A percentile compares a stretch with the other conserved stretches of the same genome.
Evolutionary conservation across 2,329 filamentous ascomycete genomes (phyloP).

Genomic region (Cladosporium phlei): DNA sequence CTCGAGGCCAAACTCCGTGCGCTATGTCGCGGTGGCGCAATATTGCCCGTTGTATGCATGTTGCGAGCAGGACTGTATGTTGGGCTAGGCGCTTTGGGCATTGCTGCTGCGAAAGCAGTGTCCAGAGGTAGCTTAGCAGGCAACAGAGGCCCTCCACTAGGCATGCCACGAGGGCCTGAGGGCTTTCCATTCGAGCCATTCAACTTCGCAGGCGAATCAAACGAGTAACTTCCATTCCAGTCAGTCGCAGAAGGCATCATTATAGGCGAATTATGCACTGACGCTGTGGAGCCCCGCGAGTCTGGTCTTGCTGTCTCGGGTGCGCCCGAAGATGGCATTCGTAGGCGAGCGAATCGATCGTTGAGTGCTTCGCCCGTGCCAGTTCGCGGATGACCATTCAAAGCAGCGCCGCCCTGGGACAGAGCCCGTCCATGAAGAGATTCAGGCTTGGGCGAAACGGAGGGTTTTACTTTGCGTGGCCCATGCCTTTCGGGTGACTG

Average conservation of each 20-base stretch:
- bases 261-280: slow-evolving; percentile 28
- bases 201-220: slow-evolving; percentile 18
- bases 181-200: slow-evolving; percentile 25
- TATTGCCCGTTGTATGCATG: slow-evolving; percentile 60
- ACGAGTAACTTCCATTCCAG: slow-evolving; percentile 25
- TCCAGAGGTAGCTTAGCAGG: slow-evolving; percentile 47
- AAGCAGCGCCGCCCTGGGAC: slow-evolving; percentile 25
- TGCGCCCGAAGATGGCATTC: slow-evolving; percentile 16
- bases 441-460: slow-evolving; percentile 57
- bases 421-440: slow-evolving; percentile 60
- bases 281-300: slow-evolving; percentile 26
- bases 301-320: slow-evolving; percentile 20
- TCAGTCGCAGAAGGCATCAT: slow-evolving; percentile 41
- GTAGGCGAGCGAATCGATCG: slow-evolving; percentile 31
- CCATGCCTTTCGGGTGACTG: slow-evolving; percentile 10
- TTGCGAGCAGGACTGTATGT: slow-evolving; percentile 76
- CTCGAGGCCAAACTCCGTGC: slow-evolving; percentile 58
- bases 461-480: slow-evolving; percentile 25
- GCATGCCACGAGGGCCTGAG: slow-evolving; percentile 52
- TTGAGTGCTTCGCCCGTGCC: slow-evolving; percentile 41
- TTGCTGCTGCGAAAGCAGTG: slow-evolving; percentile 48
- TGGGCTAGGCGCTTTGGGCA: slow-evolving; percentile 68
- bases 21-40: slow-evolving; percentile 61
- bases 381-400: slow-evolving; percentile 26
- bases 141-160: slow-evolving; percentile 30